phyloP scores from a whole-genome alignment of 148 eudicot species.

The Amaranthus hypochondriacus region DNA sequence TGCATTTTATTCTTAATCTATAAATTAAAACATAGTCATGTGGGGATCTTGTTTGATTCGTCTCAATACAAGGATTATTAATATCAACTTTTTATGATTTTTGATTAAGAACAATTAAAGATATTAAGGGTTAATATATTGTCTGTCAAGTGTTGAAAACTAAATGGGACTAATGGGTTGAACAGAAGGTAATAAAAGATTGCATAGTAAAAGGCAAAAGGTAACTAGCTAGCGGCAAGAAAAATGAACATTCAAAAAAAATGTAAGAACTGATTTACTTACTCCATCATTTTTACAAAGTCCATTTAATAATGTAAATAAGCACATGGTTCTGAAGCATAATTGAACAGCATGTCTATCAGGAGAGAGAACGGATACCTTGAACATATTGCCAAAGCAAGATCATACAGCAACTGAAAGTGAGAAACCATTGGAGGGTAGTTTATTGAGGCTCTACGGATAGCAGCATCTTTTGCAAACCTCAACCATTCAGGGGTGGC shows the following conservation, averaged over 20 bases:
- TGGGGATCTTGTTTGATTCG: too few relatives aligned
- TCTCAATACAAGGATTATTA: too few relatives aligned
- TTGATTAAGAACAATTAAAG: too few relatives aligned
- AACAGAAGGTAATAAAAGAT: background rate
- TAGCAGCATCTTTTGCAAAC: slow-evolving; percentile 93
- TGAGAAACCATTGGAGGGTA: slow-evolving; percentile 99
- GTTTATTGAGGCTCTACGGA: slow-evolving; percentile 92
- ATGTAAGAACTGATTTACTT: background rate
- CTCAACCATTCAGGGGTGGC: slow-evolving; percentile 97
- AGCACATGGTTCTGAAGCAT: background rate
- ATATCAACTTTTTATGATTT: too few relatives aligned
- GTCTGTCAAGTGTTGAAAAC: too few relatives aligned
- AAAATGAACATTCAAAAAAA: background rate
- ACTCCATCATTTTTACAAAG: background rate
- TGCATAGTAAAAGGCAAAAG: too few relatives aligned
- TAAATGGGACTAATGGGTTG: too few relatives aligned
- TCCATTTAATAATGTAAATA: background rate
- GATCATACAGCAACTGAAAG: slow-evolving; percentile 90
- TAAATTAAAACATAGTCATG: too few relatives aligned
- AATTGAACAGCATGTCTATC: background rate
- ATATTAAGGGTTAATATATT: too few relatives aligned
- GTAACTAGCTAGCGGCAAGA: background rate
- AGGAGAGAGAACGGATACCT: slow-evolving; percentile 46
- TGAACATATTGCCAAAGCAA: slow-evolving; percentile 72
- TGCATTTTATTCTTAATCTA: too few relatives aligned